These are phyloP conservation scores for Wickerhamomyces mucosus DNA, from an alignment of 805 yeast species.

Conservation along the genomic window DNA sequence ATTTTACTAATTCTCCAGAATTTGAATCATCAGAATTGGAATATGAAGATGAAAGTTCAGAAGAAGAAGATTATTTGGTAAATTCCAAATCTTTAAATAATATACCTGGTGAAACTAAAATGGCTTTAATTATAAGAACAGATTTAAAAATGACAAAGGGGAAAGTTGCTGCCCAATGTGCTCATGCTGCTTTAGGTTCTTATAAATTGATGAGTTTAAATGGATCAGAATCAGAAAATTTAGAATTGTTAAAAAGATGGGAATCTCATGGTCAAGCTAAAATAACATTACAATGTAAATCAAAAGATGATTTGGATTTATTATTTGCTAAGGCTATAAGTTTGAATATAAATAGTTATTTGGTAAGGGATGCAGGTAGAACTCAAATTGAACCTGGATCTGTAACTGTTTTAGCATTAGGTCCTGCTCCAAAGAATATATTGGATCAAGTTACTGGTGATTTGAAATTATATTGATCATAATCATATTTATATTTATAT, in stretches of 20 bases:
- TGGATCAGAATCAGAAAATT: constrained; percentile 43
- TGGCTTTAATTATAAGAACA: constrained; percentile 82
- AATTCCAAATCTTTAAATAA: constrained; percentile 53
- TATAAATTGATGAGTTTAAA: constrained; percentile 58
- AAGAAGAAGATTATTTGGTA: constrained; percentile 47
- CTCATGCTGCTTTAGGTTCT: constrained; percentile 93
- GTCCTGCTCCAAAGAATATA: constrained; percentile 85
- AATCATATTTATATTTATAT: too few relatives aligned
- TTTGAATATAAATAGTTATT: constrained; percentile 65
- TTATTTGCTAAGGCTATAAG: constrained; percentile 76
- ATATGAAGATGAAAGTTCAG: constrained; percentile 32
- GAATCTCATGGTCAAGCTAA: constrained; percentile 83
- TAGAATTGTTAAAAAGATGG: constrained; percentile 68
- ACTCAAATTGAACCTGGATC: constrained; percentile 96
- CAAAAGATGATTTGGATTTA: constrained; percentile 60
- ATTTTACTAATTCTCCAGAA: constrained; percentile 19
- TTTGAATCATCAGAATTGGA: constrained; percentile 25
- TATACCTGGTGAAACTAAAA: constrained; percentile 69
- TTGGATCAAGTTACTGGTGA: constrained; percentile 77
- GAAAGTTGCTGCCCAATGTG: constrained; percentile 94
- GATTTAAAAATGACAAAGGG: constrained; percentile 93
- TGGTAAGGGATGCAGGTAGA: constrained; percentile 94
- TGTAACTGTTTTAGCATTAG: constrained; percentile 92
- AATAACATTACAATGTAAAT: constrained; percentile 69
- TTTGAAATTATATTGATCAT: constrained; percentile 54